Base-by-base conservation (phyloP, 257 asterid genomes). In the Capsicum rhomboideum region DNA sequence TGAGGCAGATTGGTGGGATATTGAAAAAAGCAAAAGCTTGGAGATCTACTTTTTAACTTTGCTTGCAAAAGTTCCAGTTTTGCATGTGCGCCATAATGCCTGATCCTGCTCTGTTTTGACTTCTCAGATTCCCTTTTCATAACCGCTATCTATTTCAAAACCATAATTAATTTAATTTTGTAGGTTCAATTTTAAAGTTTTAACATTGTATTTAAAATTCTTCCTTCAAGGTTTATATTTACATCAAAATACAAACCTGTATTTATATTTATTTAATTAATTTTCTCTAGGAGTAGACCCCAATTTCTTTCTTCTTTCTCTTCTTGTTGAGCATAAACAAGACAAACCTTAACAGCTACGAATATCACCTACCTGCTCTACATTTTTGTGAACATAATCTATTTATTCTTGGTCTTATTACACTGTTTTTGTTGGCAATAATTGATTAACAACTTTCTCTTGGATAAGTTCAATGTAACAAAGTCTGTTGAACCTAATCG, bases 41-140 rank as follows among this genome's bases (percentile, higher is more conserved):
- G 40, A 56, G 72, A 80, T 80, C 44, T 59, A 80, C 83, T 80
- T 80, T 80, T 56, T 21, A 80, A 59, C 71, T 80, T 80, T 80
- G 54, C 58, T 80, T 42, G 83, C 42, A 80, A 80, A 80, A 58
- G 83, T 80, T 80, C 26, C 17, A 49, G 44, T 75, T 80, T 80
- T 80, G 83, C 83, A 80, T 80, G 83, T 80, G 83, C 83, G 77
- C 56, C 75, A 80, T 80, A 64, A 80, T 80, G 77, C 59, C 50
- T 80, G 23, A 50, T 78, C 49, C 61, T 78, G 18, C 82, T 55
- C 37, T 59, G 10, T 26, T 75, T 75, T 75, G 81, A 80, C 83
- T 80, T 80, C 68, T 59, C 37, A 10, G 1, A 49, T 56, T 64
- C 26, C 44, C 44, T 64, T 56, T 80, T 18, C 75, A 59, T 54